Base-by-base conservation (phyloP, 495 filamentous ascomycete genomes). In the Lindgomyces ingoldianus region DNA sequence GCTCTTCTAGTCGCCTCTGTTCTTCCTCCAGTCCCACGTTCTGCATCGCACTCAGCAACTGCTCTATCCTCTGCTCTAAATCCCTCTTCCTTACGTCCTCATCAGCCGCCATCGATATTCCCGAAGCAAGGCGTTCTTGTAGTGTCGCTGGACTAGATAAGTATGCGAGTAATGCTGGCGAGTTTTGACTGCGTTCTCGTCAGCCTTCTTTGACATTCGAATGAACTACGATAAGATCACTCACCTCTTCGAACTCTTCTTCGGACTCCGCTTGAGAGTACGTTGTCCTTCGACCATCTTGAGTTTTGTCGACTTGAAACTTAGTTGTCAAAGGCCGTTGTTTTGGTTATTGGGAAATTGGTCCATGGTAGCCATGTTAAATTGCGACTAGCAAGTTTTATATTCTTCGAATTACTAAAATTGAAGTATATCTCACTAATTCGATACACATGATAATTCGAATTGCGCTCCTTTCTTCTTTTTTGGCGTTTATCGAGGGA, bases 131-230 rank as follows among this genome's bases (percentile, higher is more conserved):
- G n/a, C 48, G 48, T 9, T 52, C 48, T 4, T 52, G 48, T 3
- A 52, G 48, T 3, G 3, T 27, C n/a, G 48, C 48, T n/a, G 48
- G 48, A 24, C 48, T 52, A 21, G 48, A 52, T 9, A 52, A n/a
- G 24, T 52, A 52, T 24, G 48, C n/a, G 8, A 24, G 19, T 22
- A 52, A 25, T 24, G 48, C 25, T 22, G 11, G 48, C 10, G 48
- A 52, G 9, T 52, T 3, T 29, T 27, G 14, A n/a, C 48, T 52
- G 25, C 19, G n/a, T n/a, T n/a, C n/a, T n/a, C n/a, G 33, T 39
- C 6, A 39, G 33, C 33, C 33, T 6, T 39, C 33, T 6, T 6
- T 39, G 14, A 6, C 33, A 39, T 39, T 39, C 33, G 33, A 39
- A 39, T 6, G 14, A 14, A n/a, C n/a, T n/a, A 39, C 14, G 33